These are phyloP conservation scores for Trypanosoma congolense DNA, from an alignment of 208 protist species.

Conservation along the genomic window DNA sequence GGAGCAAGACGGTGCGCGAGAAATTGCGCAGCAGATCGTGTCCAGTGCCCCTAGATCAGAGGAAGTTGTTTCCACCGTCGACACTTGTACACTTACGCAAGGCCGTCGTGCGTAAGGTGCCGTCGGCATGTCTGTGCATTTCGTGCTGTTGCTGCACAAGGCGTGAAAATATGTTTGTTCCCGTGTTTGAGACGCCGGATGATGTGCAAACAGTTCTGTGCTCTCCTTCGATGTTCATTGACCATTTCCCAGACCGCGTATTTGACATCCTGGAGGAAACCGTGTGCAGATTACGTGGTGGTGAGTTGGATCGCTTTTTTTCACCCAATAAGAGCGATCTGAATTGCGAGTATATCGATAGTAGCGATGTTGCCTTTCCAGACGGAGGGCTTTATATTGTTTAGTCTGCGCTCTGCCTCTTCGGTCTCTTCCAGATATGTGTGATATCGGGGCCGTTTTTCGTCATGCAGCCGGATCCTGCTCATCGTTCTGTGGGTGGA, in stretches of 20 bases:
- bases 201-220: conserved; percentile 71
- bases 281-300: conserved; percentile 33
- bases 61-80: conserved; percentile 54
- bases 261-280: conserved; percentile 42
- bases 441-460: too few species aligned
- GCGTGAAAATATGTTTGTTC: conserved; percentile 57
- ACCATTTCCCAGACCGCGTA: conserved; percentile 87
- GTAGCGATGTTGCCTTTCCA: too few species aligned
- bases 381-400: too few species aligned
- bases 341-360: background rate
- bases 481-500: too few species aligned
- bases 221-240: conserved; percentile 68
- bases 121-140: conserved; percentile 12
- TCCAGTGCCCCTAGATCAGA: conserved; percentile 12
- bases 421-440: too few species aligned
- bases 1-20: conserved; percentile 37
- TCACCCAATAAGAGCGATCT: conserved; percentile 12
- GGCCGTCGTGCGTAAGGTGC: conserved; percentile 25
- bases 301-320: conserved; percentile 78
- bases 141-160: conserved; percentile 23
- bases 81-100: conserved; percentile 72
- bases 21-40: conserved; percentile 23
- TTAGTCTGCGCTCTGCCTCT: too few species aligned
- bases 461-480: too few species aligned
- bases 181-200: conserved; percentile 36